phyloP scores from a whole-genome alignment of 257 asterid genomes.

The Paraleonurus japonicus region DNA sequence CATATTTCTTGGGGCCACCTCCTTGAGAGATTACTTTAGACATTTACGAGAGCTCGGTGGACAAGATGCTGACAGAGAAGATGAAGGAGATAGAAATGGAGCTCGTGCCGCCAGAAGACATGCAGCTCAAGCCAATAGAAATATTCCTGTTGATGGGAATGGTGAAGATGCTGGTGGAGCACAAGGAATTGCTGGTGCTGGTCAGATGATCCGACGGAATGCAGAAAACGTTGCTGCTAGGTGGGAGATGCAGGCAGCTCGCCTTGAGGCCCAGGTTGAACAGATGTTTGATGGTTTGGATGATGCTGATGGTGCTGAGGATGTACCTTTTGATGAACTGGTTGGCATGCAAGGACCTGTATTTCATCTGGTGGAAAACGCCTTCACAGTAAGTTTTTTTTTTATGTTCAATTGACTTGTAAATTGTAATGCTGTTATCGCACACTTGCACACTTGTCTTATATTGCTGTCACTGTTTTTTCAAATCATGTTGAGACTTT shows the following conservation, averaged over 20 bases:
- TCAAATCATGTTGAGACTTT: not conserved
- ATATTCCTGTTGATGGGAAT: slow-evolving; percentile 66
- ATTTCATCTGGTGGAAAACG: slow-evolving; percentile 95
- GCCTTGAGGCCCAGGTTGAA: slow-evolving; percentile 96
- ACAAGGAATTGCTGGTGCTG: slow-evolving; percentile 91
- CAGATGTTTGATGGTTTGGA: slow-evolving; percentile 99
- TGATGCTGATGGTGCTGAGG: slow-evolving; percentile 99
- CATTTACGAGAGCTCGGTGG: slow-evolving; percentile 94
- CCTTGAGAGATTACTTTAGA: slow-evolving; percentile 92
- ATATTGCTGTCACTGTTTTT: not conserved
- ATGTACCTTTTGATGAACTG: slow-evolving; percentile 96
- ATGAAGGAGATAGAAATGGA: slow-evolving; percentile 90
- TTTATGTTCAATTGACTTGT: not conserved
- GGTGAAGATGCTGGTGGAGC: slow-evolving; percentile 87
- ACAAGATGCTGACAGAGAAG: slow-evolving; percentile 93
- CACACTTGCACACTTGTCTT: not conserved
- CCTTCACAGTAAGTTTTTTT: slow-evolving; percentile 74
- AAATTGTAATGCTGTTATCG: not conserved
- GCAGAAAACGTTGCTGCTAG: slow-evolving; percentile 96
- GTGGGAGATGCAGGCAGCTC: slow-evolving; percentile 98
- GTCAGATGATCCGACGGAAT: slow-evolving; percentile 82
- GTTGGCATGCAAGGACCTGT: slow-evolving; percentile 99
- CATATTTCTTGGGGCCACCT: slow-evolving; percentile 97
- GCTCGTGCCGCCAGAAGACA: slow-evolving; percentile 91
- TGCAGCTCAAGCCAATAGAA: slow-evolving; percentile 75